A percentile compares a stretch with the other conserved stretches of the same genome.
Conservation (phyloP, 2,329 filamentous ascomycete genomes). For the Nemania sp. region DNA sequence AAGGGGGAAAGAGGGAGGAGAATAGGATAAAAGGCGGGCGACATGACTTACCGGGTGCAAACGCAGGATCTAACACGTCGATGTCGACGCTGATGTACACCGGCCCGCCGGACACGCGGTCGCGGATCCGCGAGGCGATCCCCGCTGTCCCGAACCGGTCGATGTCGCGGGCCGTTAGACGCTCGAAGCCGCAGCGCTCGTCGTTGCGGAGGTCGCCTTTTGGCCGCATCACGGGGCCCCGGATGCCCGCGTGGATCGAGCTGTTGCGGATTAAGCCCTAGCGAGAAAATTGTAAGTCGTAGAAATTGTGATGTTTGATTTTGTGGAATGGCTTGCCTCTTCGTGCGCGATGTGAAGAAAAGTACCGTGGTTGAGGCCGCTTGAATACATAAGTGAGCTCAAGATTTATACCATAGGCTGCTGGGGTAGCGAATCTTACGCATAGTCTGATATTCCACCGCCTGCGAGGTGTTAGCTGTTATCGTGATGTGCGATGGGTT, state of each 20-base stretch:
- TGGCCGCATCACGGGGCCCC: constrained; percentile 63
- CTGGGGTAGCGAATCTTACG: constrained; percentile 55
- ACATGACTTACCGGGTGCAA: constrained; percentile 64
- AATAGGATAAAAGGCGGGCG: neutral
- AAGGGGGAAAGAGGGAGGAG: neutral
- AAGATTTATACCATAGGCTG: constrained; percentile 25
- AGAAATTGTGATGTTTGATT: neutral
- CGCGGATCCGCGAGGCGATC: constrained; percentile 72
- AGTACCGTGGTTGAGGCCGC: constrained; percentile 70
- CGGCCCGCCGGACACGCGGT: constrained; percentile 62
- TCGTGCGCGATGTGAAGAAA: constrained; percentile 73
- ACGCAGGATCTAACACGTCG: constrained; percentile 80
- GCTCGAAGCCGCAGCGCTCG: constrained; percentile 68
- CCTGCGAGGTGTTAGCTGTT: constrained; percentile 49
- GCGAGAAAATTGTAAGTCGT: neutral
- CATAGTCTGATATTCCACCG: constrained; percentile 70
- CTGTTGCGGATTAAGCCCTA: constrained; percentile 66
- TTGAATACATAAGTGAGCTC: constrained; percentile 39
- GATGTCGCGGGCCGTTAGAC: constrained; percentile 72
- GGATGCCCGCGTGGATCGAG: constrained; percentile 72
- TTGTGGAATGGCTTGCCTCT: constrained; percentile 53
- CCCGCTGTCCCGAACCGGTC: constrained; percentile 76
- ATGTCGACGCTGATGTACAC: constrained; percentile 84
- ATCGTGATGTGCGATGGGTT: neutral
- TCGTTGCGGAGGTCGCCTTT: constrained; percentile 68